These are phyloP conservation scores for Fusarium keratoplasticum DNA, from an alignment of 2,329 filamentous ascomycete genomes.

Conservation along the genomic window DNA sequence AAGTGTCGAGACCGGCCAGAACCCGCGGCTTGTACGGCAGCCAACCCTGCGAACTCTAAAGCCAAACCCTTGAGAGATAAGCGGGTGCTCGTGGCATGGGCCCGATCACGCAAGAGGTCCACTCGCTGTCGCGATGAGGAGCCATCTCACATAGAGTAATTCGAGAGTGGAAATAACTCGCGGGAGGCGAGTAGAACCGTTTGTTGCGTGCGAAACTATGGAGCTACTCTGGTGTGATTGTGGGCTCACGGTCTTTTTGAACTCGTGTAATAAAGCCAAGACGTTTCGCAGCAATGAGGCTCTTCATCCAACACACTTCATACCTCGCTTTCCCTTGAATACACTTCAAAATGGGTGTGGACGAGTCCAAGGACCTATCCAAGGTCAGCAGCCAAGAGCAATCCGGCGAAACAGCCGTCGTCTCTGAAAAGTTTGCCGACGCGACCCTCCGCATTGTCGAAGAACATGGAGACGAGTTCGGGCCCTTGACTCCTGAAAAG, in stretches of 20 bases:
- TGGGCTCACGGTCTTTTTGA: not conserved
- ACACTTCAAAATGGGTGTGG: not conserved
- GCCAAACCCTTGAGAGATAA: not conserved
- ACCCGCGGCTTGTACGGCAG: not conserved
- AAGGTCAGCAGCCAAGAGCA: conserved; percentile 12
- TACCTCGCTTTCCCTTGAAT: not conserved
- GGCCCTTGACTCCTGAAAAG: conserved; percentile 46
- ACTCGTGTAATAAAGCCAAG: not conserved
- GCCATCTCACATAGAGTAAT: not conserved
- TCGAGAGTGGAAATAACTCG: not conserved
- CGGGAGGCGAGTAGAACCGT: not conserved
- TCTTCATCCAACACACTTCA: not conserved
- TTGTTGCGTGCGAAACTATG: not conserved
- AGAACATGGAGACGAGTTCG: conserved; percentile 47
- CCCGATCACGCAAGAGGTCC: conserved; percentile 31
- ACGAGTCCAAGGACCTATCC: conserved; percentile 7
- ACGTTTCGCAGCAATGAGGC: not conserved
- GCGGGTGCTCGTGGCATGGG: not conserved
- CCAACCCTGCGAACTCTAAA: not conserved
- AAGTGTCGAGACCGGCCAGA: not conserved
- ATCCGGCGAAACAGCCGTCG: not conserved
- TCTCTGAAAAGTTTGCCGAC: conserved; percentile 47
- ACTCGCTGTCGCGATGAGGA: conserved; percentile 23
- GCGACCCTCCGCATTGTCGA: conserved; percentile 51
- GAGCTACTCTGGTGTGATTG: conserved; percentile 5